phyloP scores from a whole-genome alignment of 371 early-diverging fungal species.

The Phascolomyces articulosus region DNA sequence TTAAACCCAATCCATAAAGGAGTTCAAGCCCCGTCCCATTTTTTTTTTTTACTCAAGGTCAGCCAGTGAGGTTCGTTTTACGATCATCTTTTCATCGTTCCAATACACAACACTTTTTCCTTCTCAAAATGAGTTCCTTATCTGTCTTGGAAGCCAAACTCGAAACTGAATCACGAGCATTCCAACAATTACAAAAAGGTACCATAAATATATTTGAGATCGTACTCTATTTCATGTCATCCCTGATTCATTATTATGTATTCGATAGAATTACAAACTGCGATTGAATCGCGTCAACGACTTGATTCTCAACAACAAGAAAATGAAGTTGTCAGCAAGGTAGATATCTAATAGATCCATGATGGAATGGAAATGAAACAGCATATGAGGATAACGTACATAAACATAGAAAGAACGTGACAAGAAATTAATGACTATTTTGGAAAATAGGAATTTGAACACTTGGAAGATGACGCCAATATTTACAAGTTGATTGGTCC shows the following conservation, averaged over 20 bases:
- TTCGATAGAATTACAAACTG: slow-evolving; percentile 73
- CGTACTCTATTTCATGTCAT: not conserved
- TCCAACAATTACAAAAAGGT: slow-evolving; percentile 70
- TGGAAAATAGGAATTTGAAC: slow-evolving; percentile 81
- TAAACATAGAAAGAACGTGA: not conserved
- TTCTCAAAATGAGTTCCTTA: slow-evolving; percentile 6
- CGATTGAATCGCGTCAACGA: slow-evolving; percentile 78
- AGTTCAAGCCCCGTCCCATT: too few species aligned
- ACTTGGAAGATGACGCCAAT: slow-evolving; percentile 77
- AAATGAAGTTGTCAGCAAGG: slow-evolving; percentile 90
- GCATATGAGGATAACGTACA: not conserved
- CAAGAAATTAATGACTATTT: not conserved
- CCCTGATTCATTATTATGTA: not conserved
- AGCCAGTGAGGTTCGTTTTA: too few species aligned
- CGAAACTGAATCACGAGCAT: slow-evolving; percentile 67
- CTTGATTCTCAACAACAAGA: slow-evolving; percentile 95
- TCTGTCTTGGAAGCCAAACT: slow-evolving; percentile 51
- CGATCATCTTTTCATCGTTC: too few species aligned
- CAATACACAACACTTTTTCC: too few species aligned
- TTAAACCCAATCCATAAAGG: too few species aligned
- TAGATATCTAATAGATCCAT: slow-evolving; percentile 27
- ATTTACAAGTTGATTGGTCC: slow-evolving; percentile 96
- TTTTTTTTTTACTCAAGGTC: too few species aligned
- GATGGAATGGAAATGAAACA: too few species aligned
- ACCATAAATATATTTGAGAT: not conserved